Base-by-base conservation (phyloP, 139 green algal genomes). In the Chlamydomonas urium region DNA sequence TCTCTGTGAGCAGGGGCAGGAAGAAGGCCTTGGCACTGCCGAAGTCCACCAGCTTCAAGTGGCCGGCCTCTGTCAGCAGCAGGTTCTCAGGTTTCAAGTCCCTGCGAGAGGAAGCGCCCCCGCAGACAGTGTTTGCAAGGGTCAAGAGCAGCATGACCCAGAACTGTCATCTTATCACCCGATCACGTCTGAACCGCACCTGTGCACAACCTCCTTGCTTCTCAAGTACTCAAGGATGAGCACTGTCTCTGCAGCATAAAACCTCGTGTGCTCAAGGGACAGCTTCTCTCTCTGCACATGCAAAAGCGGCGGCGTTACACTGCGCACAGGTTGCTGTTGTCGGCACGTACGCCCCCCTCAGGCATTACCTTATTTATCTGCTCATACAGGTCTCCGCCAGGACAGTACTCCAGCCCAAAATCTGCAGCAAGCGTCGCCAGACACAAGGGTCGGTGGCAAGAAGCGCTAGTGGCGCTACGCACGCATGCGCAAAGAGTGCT, bases 31-130 rank as follows among this genome's bases (percentile, higher is more conserved):
- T 91, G 23, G 91, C 92, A 32, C 84, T 89, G 23, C 94, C 93
- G 81, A 98, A 98, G 80, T 98, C 94, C 19, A 94, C 89, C 2
- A 98, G 86, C 79, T 95, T 94, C 17, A 97, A 62, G 77, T 96
- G 88, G 1, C 93, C 91, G 1, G 85, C 36, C 0, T 31, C 76
- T 26, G 86, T 81, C 6, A 97, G 79, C 61, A 98, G 75, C 78
- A 98, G 60, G 79, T 97, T 97, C 72, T 97, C 93, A 5, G 93
- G 93, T 80, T 97, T 95, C 5, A 97, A 75, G 65, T 96, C 91
- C 4, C 90, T 84, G 75, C n/a, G n/a, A n/a, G n/a, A n/a, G n/a
- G n/a, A n/a, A n/a, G n/a, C n/a, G n/a, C n/a, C n/a, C n/a, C n/a
- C n/a, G n/a, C n/a, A 50, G 42, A 50, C 42, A 50, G 42, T 24